phyloP scores from a whole-genome alignment of 1,139 yeast genomes.

The Diutina scorzettiae region DNA sequence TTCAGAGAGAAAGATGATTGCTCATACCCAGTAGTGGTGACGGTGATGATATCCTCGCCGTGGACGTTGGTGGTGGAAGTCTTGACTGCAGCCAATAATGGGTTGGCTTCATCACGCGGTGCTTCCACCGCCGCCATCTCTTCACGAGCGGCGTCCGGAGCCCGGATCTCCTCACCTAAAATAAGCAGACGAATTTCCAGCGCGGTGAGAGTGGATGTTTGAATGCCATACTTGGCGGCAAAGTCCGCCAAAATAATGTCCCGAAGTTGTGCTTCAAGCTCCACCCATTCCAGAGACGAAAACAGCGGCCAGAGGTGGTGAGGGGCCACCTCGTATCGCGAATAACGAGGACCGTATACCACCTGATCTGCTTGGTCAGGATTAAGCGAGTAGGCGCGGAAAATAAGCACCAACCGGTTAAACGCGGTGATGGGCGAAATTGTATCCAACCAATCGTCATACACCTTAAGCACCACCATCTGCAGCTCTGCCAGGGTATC shows the following conservation, averaged over 20 bases:
- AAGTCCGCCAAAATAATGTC: conserved; percentile 82
- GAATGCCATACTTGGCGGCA: conserved; percentile 75
- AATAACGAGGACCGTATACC: background rate
- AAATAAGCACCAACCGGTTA: conserved; percentile 67
- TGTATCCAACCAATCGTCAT: conserved; percentile 85
- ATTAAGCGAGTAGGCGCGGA: conserved; percentile 71
- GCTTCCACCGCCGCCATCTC: conserved; percentile 68
- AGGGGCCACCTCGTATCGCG: background rate
- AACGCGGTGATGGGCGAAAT: conserved; percentile 90
- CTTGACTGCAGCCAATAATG: conserved; percentile 63
- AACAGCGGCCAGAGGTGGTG: conserved; percentile 94
- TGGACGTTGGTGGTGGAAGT: conserved; percentile 83
- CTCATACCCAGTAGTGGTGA: conserved; percentile 83
- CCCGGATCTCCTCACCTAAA: conserved; percentile 85
- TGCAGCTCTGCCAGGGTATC: conserved; percentile 85
- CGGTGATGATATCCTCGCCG: conserved; percentile 92
- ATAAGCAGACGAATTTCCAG: conserved; percentile 89
- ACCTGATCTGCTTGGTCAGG: conserved; percentile 44
- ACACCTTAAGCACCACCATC: conserved; percentile 80
- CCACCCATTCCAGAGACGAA: conserved; percentile 82
- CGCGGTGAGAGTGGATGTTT: conserved; percentile 80
- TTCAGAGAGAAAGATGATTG: conserved; percentile 74
- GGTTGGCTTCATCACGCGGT: conserved; percentile 23
- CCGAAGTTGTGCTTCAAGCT: conserved; percentile 75
- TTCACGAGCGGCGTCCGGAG: conserved; percentile 74